Evolutionary conservation across 768 basidiomycete species (phyloP), one percentile per base, ranked within the genome.

Genomic region (Phylloporus sp.): DNA sequence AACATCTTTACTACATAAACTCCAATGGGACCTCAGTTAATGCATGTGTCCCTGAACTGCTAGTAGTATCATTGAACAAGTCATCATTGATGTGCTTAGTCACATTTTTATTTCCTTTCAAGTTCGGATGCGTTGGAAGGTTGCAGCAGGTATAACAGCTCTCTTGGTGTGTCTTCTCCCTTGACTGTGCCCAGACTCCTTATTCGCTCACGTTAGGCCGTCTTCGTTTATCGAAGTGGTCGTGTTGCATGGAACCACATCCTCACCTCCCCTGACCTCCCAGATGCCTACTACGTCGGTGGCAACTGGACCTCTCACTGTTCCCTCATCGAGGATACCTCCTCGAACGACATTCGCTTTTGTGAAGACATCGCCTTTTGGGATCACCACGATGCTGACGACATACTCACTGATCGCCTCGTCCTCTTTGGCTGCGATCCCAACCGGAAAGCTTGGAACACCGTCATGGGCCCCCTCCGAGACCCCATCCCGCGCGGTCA

Each of bases 301-400:
- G 84, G 82, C 1, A 62, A 82, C 59, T 79, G 74, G 53, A 57
- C 67, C 23, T 63, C 70, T 0, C 72, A 79, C 39, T 86, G 84
- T 61, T 58, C 64, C 18, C 59, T 73, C 15, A 53, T 81, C 45
- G 61, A 59, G 10, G 72, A 75, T 38, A 62, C 61, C 3, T 49
- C 65, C 26, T 65, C 66, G 8, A 50, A 55, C 12, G 64, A 70
- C 52, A 64, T 76, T 47, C 66, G 63, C 11, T 70, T 78, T 56
- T 88, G 87, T 62, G 87, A 88, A 61, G 86, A 88, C 58, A 80
- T 73, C 27, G 67, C 72, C 2, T 80, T 83, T 52, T 88, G 86
- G 86, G 82, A 86, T 52, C 63, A 76, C n/a, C 68, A 69, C 45
- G 75, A 78, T 54, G 57, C 54, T 5, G 41, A 62, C 6, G 78